Evolutionary conservation across 2,329 filamentous ascomycete species (phyloP).

Genomic region (Alternaria brassicicola): DNA sequence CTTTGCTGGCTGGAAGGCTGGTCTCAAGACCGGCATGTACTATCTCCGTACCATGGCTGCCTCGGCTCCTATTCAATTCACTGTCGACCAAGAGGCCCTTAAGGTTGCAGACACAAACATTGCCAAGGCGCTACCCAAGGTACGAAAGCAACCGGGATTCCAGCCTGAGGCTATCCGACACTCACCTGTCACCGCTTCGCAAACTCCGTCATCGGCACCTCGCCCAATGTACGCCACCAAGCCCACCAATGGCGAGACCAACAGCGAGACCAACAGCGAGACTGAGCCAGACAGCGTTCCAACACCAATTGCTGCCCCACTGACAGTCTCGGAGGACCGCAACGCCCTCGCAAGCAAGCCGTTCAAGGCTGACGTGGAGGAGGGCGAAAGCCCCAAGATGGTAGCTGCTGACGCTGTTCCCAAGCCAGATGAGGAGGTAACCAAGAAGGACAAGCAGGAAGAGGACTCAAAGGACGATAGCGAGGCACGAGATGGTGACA

Average conservation of each 20-base stretch:
- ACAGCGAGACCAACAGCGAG: conserved; percentile 7
- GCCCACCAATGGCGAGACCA: conserved; percentile 50
- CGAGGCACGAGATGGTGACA: conserved; percentile 82
- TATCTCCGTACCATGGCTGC: conserved; percentile 98
- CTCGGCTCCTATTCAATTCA: conserved; percentile 97
- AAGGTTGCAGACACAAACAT: conserved; percentile 84
- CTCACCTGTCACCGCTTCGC: conserved; percentile 48
- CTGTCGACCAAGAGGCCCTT: conserved; percentile 94
- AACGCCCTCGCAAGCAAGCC: conserved; percentile 65
- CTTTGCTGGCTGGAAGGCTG: conserved; percentile 98
- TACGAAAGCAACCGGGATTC: conserved; percentile 65
- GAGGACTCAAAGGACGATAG: conserved; percentile 77
- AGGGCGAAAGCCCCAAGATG: conserved; percentile 79
- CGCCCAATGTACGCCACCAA: conserved; percentile 70
- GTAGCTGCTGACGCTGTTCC: conserved; percentile 72
- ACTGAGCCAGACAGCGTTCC: conserved; percentile 64
- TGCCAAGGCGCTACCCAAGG: conserved; percentile 65
- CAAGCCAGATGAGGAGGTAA: conserved; percentile 66
- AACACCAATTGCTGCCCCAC: conserved; percentile 72
- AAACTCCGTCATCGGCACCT: conserved; percentile 65
- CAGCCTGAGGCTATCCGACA: conserved; percentile 21
- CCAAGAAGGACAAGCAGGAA: conserved; percentile 67
- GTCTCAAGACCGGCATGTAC: conserved; percentile 99
- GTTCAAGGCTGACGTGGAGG: conserved; percentile 78
- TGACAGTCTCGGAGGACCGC: conserved; percentile 57